Percentiles rank a stretch among this genome's conserved stretches.
These are phyloP conservation scores for Phytopythium oedochilum DNA, from an alignment of 352 stramenopile genomes.

Conservation along the genomic window DNA sequence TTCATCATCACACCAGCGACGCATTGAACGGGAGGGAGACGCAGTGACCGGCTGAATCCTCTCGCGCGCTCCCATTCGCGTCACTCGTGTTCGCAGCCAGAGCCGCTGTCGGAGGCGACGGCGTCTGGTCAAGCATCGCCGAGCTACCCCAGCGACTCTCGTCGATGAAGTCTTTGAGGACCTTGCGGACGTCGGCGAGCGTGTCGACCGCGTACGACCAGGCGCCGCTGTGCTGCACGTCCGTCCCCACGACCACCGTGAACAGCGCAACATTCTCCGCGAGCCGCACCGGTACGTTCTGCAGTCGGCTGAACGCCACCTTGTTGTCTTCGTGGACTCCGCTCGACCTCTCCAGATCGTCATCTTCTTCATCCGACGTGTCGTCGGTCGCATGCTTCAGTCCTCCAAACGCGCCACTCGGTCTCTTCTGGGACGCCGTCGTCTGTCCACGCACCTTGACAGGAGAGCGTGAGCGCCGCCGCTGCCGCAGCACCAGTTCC, in stretches of 20 bases:
- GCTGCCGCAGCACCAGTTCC: slow-evolving; percentile 3
- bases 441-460: slow-evolving; percentile 1
- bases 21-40: background rate
- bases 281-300: slow-evolving; percentile 68
- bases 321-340: slow-evolving; percentile 74
- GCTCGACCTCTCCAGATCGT: slow-evolving; percentile 28
- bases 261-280: slow-evolving; percentile 66
- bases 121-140: background rate
- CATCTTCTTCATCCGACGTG: slow-evolving; percentile 23
- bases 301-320: slow-evolving; percentile 67
- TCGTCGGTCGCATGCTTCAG: slow-evolving; percentile 15
- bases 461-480: slow-evolving; percentile 2
- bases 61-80: background rate
- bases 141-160: slow-evolving; percentile 31
- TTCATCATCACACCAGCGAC: slow-evolving; percentile 1
- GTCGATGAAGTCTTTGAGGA: slow-evolving; percentile 72
- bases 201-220: slow-evolving; percentile 65
- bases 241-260: slow-evolving; percentile 56
- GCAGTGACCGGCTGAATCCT: background rate
- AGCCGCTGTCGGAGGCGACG: background rate
- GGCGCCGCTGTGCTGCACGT: slow-evolving; percentile 60
- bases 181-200: slow-evolving; percentile 58
- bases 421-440: background rate
- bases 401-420: background rate
- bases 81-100: background rate